These are phyloP conservation scores for Flaveria brownii DNA, from an alignment of 129 eudicot genomes.

Conservation along the genomic window DNA sequence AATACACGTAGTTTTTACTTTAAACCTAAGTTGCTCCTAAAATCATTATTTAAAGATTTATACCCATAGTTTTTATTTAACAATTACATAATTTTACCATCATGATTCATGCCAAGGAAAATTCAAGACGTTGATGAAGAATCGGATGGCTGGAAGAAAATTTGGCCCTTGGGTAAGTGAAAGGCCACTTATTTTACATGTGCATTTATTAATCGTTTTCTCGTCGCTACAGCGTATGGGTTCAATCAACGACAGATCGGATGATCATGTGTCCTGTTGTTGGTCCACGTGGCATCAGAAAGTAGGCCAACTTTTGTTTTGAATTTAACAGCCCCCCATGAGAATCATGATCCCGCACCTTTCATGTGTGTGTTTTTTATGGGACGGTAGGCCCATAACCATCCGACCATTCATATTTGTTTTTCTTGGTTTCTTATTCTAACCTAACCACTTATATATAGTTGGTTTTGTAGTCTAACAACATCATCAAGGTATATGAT, in stretches of 20 bases:
- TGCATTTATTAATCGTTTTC: conserved; percentile 39
- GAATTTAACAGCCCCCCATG: conserved; percentile 23
- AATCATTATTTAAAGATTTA: too few species aligned
- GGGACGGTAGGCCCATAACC: conserved; percentile 19
- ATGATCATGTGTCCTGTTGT: conserved; percentile 37
- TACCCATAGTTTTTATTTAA: too few species aligned
- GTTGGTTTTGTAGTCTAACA: too few species aligned
- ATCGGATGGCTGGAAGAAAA: conserved; percentile 38
- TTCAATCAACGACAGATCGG: conserved; percentile 33
- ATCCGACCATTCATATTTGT: conserved; percentile 13
- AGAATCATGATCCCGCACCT: conserved; percentile 15
- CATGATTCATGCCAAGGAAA: not conserved
- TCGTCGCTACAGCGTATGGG: conserved; percentile 2
- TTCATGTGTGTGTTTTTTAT: conserved; percentile 17
- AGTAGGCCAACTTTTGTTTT: conserved; percentile 21
- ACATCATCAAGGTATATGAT: too few species aligned
- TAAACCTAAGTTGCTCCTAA: too few species aligned
- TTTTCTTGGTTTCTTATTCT: conserved; percentile 23
- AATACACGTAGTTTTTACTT: too few species aligned
- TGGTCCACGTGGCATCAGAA: conserved; percentile 39
- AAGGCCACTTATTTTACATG: conserved; percentile 29
- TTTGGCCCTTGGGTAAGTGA: conserved; percentile 32
- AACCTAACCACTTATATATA: not conserved
- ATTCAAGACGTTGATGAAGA: conserved; percentile 10
- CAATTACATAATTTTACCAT: too few species aligned